phyloP scores from a whole-genome alignment of 176 grass and related monocot genomes.

The Pontederia crassipes region DNA sequence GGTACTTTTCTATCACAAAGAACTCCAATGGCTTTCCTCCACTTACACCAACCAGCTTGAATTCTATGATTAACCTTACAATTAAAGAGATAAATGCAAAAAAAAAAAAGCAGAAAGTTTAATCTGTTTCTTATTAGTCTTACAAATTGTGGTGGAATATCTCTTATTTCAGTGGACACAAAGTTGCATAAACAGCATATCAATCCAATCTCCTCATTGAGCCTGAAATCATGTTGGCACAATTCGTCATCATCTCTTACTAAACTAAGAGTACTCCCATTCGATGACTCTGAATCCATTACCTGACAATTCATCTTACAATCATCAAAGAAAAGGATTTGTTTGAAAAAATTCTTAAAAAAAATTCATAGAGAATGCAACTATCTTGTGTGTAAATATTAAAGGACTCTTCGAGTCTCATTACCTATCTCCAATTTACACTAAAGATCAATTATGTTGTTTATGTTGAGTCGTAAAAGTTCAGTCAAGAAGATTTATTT shows the following conservation, averaged over 20 bases:
- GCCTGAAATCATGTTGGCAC: constrained; percentile 58
- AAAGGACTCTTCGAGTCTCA: background rate
- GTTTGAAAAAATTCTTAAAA: background rate
- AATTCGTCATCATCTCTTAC: constrained; percentile 23
- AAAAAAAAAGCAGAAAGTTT: background rate
- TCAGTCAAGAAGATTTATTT: too few relatives aligned
- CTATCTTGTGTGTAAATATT: background rate
- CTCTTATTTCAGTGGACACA: constrained; percentile 52
- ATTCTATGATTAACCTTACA: too few relatives aligned
- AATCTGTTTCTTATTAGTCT: background rate
- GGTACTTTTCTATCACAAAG: too few relatives aligned
- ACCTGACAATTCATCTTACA: constrained; percentile 23
- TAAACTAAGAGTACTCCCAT: constrained; percentile 18
- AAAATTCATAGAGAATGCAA: background rate
- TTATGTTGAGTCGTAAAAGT: too few relatives aligned
- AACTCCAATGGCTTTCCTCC: too few relatives aligned
- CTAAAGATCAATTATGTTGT: too few relatives aligned
- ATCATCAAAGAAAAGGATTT: constrained; percentile 6
- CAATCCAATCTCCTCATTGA: constrained; percentile 56
- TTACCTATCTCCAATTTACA: background rate
- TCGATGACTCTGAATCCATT: constrained; percentile 23
- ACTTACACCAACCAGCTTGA: too few relatives aligned
- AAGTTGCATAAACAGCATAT: constrained; percentile 50
- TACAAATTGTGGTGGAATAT: constrained; percentile 72
- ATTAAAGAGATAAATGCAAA: background rate